phyloP scores from a whole-genome alignment of 1,284 basidiomycete genomes.

The Pascua guehoae region DNA sequence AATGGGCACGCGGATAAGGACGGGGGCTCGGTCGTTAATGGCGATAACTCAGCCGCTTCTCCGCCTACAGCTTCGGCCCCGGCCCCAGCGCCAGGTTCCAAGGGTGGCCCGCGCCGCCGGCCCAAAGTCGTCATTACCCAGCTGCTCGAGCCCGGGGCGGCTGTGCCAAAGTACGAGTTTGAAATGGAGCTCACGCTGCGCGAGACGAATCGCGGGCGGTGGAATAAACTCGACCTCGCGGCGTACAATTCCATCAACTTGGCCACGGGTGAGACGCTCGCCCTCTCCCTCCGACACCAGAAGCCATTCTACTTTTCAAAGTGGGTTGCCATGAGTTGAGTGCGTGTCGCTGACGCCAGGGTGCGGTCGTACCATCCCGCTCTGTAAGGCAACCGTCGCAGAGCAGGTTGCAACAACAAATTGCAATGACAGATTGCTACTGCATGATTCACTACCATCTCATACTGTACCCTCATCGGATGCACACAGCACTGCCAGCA shows the following conservation, averaged over 20 bases:
- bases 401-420: no score
- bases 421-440: not conserved
- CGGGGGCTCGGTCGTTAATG: no score
- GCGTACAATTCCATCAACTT: constrained; percentile 71
- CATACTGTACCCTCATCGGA: not conserved
- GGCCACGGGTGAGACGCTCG: constrained; percentile 67
- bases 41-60: no score
- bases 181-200: constrained; percentile 74
- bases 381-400: not conserved
- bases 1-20: no score
- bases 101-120: constrained; percentile 8
- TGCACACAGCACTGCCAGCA: not conserved
- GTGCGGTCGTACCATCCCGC: constrained; percentile 21
- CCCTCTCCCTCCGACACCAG: constrained; percentile 74
- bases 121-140: constrained; percentile 34
- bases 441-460: constrained; percentile 1
- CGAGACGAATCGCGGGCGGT: constrained; percentile 73
- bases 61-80: no score
- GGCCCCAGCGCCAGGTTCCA: no score
- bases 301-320: constrained; percentile 90
- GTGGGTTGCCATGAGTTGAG: constrained; percentile 30
- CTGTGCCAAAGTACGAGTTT: constrained; percentile 66
- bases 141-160: constrained; percentile 42
- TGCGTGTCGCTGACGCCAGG: constrained; percentile 3
- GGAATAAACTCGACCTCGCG: constrained; percentile 79